Percentiles rank a stretch among this genome's conserved stretches.
These are phyloP conservation scores for Pugionium dolabratum DNA, from an alignment of 345 rosid species.

Conservation along the genomic window DNA sequence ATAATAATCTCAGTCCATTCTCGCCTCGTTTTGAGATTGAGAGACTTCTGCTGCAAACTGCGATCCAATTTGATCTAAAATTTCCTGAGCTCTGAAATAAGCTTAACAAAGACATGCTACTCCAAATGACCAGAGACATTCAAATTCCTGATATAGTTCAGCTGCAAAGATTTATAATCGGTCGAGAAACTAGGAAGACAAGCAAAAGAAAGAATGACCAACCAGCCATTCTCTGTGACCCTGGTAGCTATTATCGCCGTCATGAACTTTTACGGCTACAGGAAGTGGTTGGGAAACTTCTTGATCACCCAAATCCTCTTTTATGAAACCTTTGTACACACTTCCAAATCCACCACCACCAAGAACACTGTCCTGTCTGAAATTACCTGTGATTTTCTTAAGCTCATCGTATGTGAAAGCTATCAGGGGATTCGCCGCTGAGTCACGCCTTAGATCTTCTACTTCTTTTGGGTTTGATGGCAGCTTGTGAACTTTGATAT, in stretches of 20 bases:
- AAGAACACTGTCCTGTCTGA: slow-evolving; percentile 85
- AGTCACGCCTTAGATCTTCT: slow-evolving; percentile 81
- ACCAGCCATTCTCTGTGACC: slow-evolving; percentile 99
- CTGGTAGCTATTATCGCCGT: slow-evolving; percentile 84
- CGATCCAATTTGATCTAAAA: not conserved
- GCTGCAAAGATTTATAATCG: not conserved
- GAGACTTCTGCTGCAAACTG: not conserved
- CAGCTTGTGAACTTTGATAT: slow-evolving; percentile 49
- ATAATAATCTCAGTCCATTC: not conserved
- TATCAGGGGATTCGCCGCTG: slow-evolving; percentile 75
- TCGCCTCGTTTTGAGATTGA: not conserved
- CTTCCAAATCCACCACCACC: slow-evolving; percentile 99
- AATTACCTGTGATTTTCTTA: slow-evolving; percentile 68
- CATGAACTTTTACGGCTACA: slow-evolving; percentile 97
- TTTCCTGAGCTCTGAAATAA: not conserved
- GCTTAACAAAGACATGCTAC: not conserved
- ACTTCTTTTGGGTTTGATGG: slow-evolving; percentile 97
- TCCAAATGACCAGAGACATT: not conserved
- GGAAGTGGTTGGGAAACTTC: slow-evolving; percentile 65
- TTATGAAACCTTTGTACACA: slow-evolving; percentile 83
- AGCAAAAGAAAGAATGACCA: slow-evolving; percentile 29
- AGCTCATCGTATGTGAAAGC: slow-evolving; percentile 83
- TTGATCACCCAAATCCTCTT: slow-evolving; percentile 53
- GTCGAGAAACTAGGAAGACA: slow-evolving; percentile 20
- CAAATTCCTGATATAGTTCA: not conserved